Evolutionary conservation across 768 basidiomycete species (phyloP).

Genomic region (Mycena epipterygia): DNA sequence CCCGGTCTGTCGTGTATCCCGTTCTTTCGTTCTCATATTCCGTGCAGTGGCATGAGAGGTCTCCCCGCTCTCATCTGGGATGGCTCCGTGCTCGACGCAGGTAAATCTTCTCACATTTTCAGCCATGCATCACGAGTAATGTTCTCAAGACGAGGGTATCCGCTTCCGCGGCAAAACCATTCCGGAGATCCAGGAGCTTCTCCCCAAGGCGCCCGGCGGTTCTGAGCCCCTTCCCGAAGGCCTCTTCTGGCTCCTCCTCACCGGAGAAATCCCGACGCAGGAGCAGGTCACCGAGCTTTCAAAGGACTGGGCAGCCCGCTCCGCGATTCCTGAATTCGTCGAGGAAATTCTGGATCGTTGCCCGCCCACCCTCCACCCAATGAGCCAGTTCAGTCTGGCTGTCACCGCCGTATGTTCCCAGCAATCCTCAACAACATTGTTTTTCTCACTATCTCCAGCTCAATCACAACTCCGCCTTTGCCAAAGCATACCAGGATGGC

Average conservation of each 20-base stretch:
- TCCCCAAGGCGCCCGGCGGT: conserved; percentile 92
- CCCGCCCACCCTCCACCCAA: conserved; percentile 94
- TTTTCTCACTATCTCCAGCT: conserved; percentile 58
- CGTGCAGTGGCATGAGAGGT: conserved; percentile 84
- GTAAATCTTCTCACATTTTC: conserved; percentile 48
- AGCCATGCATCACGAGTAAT: conserved; percentile 26
- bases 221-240: conserved; percentile 93
- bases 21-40: conserved; percentile 22
- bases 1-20: background rate
- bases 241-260: conserved; percentile 96
- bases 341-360: conserved; percentile 96
- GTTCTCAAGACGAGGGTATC: conserved; percentile 87
- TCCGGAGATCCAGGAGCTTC: conserved; percentile 86
- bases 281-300: conserved; percentile 91
- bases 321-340: conserved; percentile 93
- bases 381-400: conserved; percentile 98
- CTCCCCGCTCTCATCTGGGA: conserved; percentile 98
- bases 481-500: conserved; percentile 93
- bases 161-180: conserved; percentile 98
- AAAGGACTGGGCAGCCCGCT: conserved; percentile 95
- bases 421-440: conserved; percentile 1
- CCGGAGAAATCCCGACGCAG: conserved; percentile 92
- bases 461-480: conserved; percentile 97
- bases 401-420: conserved; percentile 84
- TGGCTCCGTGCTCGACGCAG: conserved; percentile 95